Percentiles rank a stretch among this genome's conserved stretches.
These are phyloP conservation scores for Saccharomycopsis lassenensis DNA, from an alignment of 805 yeast species.

Conservation along the genomic window DNA sequence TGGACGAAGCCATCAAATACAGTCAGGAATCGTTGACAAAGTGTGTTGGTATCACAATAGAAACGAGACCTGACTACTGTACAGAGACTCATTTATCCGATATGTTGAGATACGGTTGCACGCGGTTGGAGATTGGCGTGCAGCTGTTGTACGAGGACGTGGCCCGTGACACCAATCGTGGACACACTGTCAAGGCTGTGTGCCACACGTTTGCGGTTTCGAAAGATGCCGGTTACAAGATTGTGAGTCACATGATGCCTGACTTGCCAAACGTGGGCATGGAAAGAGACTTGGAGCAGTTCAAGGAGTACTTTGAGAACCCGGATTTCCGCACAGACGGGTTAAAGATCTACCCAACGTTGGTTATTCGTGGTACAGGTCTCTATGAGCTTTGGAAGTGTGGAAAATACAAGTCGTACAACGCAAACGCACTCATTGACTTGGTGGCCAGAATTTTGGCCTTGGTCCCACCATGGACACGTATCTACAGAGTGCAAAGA, in stretches of 20 bases:
- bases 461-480: conserved; percentile 97
- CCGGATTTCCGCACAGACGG: conserved; percentile 98
- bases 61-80: conserved; percentile 97
- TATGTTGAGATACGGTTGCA: conserved; percentile 94
- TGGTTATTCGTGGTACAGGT: conserved; percentile 96
- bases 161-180: conserved; percentile 95
- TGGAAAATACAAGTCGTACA: conserved; percentile 87
- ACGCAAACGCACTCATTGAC: conserved; percentile 89
- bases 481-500: conserved; percentile 96
- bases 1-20: conserved; percentile 83
- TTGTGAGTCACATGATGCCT: conserved; percentile 99
- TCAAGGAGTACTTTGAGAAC: conserved; percentile 90
- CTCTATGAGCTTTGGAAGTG: conserved; percentile 95
- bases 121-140: conserved; percentile 93
- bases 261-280: conserved; percentile 97
- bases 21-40: conserved; percentile 93
- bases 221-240: conserved; percentile 97
- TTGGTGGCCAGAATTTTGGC: conserved; percentile 93
- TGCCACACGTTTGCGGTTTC: conserved; percentile 92
- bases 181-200: conserved; percentile 93
- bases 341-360: conserved; percentile 85
- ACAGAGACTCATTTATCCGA: conserved; percentile 91
- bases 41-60: conserved; percentile 97
- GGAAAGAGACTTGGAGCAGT: conserved; percentile 96
- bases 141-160: conserved; percentile 97